Conservation (phyloP, 2,329 filamentous ascomycete genomes). For the Alternaria rosae region DNA sequence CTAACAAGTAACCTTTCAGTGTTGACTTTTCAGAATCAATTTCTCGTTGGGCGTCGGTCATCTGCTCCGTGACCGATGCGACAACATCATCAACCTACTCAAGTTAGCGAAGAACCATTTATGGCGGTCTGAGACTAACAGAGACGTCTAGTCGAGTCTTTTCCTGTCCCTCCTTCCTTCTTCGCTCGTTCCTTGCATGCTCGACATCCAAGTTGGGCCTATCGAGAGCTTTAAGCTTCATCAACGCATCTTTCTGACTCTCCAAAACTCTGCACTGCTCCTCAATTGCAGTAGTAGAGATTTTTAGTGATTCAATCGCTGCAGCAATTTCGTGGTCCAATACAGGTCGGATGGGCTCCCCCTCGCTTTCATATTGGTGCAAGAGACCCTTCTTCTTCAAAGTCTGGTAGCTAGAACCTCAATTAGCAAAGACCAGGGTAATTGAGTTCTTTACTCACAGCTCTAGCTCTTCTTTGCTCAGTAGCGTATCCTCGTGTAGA, state of each 20-base stretch:
- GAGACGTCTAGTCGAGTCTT: conserved; percentile 53
- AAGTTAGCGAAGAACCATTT: not conserved
- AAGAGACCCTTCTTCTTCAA: conserved; percentile 43
- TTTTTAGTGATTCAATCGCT: conserved; percentile 69
- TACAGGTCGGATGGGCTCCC: conserved; percentile 55
- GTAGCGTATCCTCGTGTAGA: conserved; percentile 54
- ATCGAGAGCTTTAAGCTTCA: conserved; percentile 61
- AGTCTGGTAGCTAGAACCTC: conserved; percentile 36
- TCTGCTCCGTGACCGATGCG: conserved; percentile 40
- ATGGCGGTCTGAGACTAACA: conserved; percentile 17
- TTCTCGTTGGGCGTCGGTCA: conserved; percentile 57
- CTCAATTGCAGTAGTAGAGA: conserved; percentile 69
- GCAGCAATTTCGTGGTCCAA: conserved; percentile 66
- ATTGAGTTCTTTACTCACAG: conserved; percentile 43
- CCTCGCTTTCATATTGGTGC: conserved; percentile 41
- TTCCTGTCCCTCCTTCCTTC: conserved; percentile 48
- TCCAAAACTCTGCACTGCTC: conserved; percentile 69
- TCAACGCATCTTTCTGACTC: conserved; percentile 68
- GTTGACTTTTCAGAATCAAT: conserved; percentile 54
- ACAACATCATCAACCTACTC: conserved; percentile 40
- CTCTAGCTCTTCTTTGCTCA: conserved; percentile 59
- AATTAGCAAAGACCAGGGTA: not conserved
- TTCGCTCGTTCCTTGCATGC: conserved; percentile 49
- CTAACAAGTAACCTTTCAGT: conserved; percentile 60
- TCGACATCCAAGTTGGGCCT: conserved; percentile 50